Evolutionary conservation across 805 yeast genomes (phyloP), one percentile per base, ranked within the genome.

Genomic region (Wickerhamiella occidentalis): DNA sequence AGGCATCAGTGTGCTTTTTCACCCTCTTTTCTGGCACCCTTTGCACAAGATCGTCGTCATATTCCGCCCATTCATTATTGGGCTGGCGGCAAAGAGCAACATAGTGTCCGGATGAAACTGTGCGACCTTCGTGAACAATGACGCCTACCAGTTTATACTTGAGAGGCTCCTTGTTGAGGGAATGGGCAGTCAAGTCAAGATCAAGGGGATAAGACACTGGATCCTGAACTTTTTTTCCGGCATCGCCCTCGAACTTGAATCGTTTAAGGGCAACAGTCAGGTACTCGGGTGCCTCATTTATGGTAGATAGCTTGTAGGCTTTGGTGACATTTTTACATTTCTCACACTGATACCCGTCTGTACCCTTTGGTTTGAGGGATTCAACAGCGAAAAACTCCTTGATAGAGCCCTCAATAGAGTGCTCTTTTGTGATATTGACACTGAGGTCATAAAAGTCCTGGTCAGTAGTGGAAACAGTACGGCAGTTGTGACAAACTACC

Each of bases 361-460:
- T 38, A 41, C 51, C 55, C 21, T 50, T 49, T 56, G 71, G 74
- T 28, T 54, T 53, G 58, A 92, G 79, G 40, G 78, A 61, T 60
- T 92, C 98, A 8, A 83, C 82, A 21, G 82, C 76, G 69, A 92
- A 92, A 59, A 84, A 90, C 59, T 85, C 94, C 47, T 68, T 67
- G 40, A 92, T 73, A 3, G 95, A 82, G 55, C 75, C 79, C 56
- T 80, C 84, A 52, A 92, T 74, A 1, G 88, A 74, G 21, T 42
- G 48, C 13, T 48, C 37, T 21, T 21, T 18, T 12, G 52, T 41
- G 54, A 92, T 71, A 45, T 92, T 88, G 45, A 92, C 72, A 6
- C 95, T 83, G 50, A 92, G 70, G 67, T 92, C 98, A 63, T 88
- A 88, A 60, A 92, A 84, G 60, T 92, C 96, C 66, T 92, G 98